These are phyloP conservation scores for Penicillium sclerotigenum DNA, from an alignment of 2,329 filamentous ascomycete species.

Conservation along the genomic window DNA sequence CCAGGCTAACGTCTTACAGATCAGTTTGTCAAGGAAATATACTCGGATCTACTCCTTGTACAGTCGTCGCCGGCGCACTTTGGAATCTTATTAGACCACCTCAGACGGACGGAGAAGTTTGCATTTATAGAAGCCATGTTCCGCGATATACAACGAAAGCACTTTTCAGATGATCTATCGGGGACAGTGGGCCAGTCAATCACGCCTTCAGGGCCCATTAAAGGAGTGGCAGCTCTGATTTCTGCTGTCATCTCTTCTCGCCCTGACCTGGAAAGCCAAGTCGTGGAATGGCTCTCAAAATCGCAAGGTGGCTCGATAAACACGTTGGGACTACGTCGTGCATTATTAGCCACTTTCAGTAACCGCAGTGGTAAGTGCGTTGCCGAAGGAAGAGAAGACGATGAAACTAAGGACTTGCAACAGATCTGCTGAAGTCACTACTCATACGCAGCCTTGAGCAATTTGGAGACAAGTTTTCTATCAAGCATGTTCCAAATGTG, in stretches of 20 bases:
- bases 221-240: constrained; percentile 59
- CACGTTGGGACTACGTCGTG: constrained; percentile 63
- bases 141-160: constrained; percentile 43
- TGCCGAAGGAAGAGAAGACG: neutral
- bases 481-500: constrained; percentile 76
- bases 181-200: constrained; percentile 9
- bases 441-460: constrained; percentile 67
- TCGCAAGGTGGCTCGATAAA: constrained; percentile 65
- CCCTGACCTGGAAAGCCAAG: constrained; percentile 49
- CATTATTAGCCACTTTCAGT: constrained; percentile 59
- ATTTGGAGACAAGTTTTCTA: constrained; percentile 83
- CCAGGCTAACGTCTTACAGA: constrained; percentile 32
- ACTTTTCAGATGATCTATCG: constrained; percentile 30
- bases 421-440: constrained; percentile 44
- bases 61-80: constrained; percentile 31
- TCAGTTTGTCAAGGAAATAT: constrained; percentile 41
- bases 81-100: constrained; percentile 37
- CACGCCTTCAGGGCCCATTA: constrained; percentile 40
- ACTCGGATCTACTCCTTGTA: constrained; percentile 34
- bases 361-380: constrained; percentile 46
- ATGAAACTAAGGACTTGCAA: constrained; percentile 9
- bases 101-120: constrained; percentile 51
- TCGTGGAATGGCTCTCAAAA: constrained; percentile 64
- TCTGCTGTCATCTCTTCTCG: constrained; percentile 49
- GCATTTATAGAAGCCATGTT: constrained; percentile 46